Conservation (phyloP, 1,284 basidiomycete species). For the Microbotryomycetes sp. region DNA sequence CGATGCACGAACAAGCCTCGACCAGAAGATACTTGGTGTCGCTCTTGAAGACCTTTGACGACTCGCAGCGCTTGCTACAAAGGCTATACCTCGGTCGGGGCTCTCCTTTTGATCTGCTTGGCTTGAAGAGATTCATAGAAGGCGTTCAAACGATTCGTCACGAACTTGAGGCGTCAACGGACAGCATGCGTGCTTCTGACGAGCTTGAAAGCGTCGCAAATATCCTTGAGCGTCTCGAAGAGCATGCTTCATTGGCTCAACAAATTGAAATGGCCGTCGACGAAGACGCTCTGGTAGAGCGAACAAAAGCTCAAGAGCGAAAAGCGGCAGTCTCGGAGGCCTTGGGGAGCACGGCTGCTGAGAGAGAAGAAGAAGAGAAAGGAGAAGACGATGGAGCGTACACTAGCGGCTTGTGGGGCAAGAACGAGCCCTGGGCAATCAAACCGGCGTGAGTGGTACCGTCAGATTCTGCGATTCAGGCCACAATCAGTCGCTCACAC, state of each 20-base stretch:
- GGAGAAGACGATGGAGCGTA: constrained; percentile 29
- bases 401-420: constrained; percentile 20
- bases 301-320: constrained; percentile 21
- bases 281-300: constrained; percentile 35
- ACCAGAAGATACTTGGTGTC: constrained; percentile 62
- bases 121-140: constrained; percentile 56
- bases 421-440: constrained; percentile 52
- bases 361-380: constrained; percentile 28
- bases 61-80: constrained; percentile 71
- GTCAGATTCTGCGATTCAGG: background rate
- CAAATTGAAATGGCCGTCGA: constrained; percentile 58
- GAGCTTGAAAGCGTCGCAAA: constrained; percentile 37
- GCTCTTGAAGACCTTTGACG: constrained; percentile 57
- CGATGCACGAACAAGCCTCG: constrained; percentile 59
- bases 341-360: constrained; percentile 22
- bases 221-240: constrained; percentile 54
- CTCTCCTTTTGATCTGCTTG: constrained; percentile 58
- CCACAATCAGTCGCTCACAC: background rate
- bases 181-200: background rate
- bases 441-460: constrained; percentile 56
- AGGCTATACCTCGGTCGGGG: constrained; percentile 63
- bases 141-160: constrained; percentile 19
- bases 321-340: constrained; percentile 34
- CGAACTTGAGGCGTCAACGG: background rate
- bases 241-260: constrained; percentile 54